Evolutionary conservation across 495 filamentous ascomycete species (phyloP).

Genomic region (Lophium mytilinum): DNA sequence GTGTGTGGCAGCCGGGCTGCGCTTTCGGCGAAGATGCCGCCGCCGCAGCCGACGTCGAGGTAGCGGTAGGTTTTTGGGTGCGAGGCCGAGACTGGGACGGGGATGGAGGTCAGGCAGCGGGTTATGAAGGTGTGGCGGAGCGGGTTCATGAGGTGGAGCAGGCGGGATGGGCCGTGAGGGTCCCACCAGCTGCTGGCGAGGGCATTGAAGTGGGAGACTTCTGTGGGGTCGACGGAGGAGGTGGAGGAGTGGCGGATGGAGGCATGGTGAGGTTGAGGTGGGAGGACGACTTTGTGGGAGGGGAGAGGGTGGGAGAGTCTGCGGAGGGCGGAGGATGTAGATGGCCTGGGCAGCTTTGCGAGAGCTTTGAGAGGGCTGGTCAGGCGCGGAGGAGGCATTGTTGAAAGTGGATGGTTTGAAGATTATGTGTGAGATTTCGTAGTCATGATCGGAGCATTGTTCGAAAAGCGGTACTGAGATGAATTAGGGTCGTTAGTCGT

Average conservation of each 20-base stretch:
- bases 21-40: constrained; percentile 90
- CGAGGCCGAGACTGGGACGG: constrained; percentile 16
- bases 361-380: not conserved
- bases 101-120: constrained; percentile 51
- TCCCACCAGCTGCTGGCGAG: constrained; percentile 98
- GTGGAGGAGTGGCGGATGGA: not conserved
- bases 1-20: constrained; percentile 69
- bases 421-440: too few relatives aligned
- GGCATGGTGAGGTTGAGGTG: not conserved
- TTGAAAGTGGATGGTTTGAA: too few relatives aligned
- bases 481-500: too few relatives aligned
- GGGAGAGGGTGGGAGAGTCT: not conserved
- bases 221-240: constrained; percentile 58
- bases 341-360: too few relatives aligned
- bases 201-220: constrained; percentile 87
- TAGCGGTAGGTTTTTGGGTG: constrained; percentile 39
- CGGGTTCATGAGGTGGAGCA: constrained; percentile 97
- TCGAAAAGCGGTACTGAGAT: too few relatives aligned
- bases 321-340: not conserved
- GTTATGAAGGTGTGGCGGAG: constrained; percentile 87
- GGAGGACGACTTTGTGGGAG: too few relatives aligned
- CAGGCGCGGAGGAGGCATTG: too few relatives aligned
- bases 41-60: constrained; percentile 92
- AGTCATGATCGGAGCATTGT: too few relatives aligned
- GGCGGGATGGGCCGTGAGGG: constrained; percentile 80